These are phyloP conservation scores for Kregervanrija pseudodelftensis DNA, from an alignment of 805 yeast genomes.

Conservation along the genomic window DNA sequence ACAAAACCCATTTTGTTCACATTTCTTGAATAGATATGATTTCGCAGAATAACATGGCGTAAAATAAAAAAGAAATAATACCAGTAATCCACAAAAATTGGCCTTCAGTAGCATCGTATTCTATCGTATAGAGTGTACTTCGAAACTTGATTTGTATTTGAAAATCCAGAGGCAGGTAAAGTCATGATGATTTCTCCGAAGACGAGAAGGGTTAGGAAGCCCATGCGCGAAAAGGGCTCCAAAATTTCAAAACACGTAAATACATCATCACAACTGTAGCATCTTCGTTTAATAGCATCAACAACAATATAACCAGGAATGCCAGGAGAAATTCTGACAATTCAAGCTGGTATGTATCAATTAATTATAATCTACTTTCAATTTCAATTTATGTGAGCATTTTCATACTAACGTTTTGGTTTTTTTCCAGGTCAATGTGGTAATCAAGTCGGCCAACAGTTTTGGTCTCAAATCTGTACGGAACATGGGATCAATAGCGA, in stretches of 20 bases:
- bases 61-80: too few species aligned
- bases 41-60: slow-evolving; percentile 37
- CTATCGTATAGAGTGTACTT: too few species aligned
- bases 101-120: not conserved
- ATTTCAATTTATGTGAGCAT: not conserved
- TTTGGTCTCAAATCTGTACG: slow-evolving; percentile 81
- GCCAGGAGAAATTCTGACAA: slow-evolving; percentile 54
- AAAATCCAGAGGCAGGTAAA: too few species aligned
- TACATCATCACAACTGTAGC: too few species aligned
- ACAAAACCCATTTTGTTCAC: slow-evolving; percentile 81
- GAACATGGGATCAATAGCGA: slow-evolving; percentile 66
- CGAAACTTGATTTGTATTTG: too few species aligned
- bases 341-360: slow-evolving; percentile 45
- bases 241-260: too few species aligned
- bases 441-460: slow-evolving; percentile 59
- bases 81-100: not conserved
- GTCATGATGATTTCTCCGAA: too few species aligned
- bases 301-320: slow-evolving; percentile 14
- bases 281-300: too few species aligned
- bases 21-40: slow-evolving; percentile 63
- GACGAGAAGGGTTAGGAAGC: too few species aligned
- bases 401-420: slow-evolving; percentile 6
- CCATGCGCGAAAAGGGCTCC: too few species aligned
- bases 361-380: not conserved
- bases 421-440: slow-evolving; percentile 45